Evolutionary conservation across 805 yeast species (phyloP).

Genomic region (Candida namnaoensis): DNA sequence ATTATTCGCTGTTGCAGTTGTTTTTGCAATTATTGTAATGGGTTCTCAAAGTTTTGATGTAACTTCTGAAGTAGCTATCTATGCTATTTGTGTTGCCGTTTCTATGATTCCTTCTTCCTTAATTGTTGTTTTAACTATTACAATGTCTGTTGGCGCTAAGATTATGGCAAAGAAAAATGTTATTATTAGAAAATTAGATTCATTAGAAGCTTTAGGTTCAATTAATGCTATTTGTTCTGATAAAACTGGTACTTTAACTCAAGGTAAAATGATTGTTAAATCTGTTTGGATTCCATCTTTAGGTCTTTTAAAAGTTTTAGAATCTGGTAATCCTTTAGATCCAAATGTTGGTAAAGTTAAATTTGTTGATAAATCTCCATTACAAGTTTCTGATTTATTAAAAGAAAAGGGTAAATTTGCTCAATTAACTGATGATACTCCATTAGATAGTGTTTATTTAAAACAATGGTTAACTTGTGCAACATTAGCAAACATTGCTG

Average conservation of each 20-base stretch:
- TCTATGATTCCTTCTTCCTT: slow-evolving; percentile 80
- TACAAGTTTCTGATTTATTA: background rate
- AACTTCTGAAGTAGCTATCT: slow-evolving; percentile 75
- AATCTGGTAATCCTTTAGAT: slow-evolving; percentile 52
- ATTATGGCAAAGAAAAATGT: slow-evolving; percentile 61
- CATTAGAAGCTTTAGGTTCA: slow-evolving; percentile 72
- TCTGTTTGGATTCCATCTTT: slow-evolving; percentile 59
- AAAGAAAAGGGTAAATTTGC: slow-evolving; percentile 4
- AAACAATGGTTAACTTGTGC: slow-evolving; percentile 54
- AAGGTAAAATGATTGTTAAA: slow-evolving; percentile 71
- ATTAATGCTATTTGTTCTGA: slow-evolving; percentile 77
- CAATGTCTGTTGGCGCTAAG: slow-evolving; percentile 78
- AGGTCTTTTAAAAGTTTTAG: slow-evolving; percentile 48
- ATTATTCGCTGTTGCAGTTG: slow-evolving; percentile 69
- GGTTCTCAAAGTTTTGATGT: slow-evolving; percentile 71
- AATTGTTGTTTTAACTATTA: slow-evolving; percentile 74
- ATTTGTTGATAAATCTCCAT: slow-evolving; percentile 11
- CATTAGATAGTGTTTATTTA: slow-evolving; percentile 19
- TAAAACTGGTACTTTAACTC: slow-evolving; percentile 77
- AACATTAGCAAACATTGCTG: slow-evolving; percentile 74
- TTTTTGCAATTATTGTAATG: slow-evolving; percentile 82
- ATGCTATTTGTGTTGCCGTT: slow-evolving; percentile 75
- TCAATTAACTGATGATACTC: slow-evolving; percentile 12
- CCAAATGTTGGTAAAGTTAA: slow-evolving; percentile 46
- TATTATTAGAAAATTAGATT: slow-evolving; percentile 68